These are phyloP conservation scores for Gossypium australe DNA, from an alignment of 345 rosid species.

Conservation along the genomic window DNA sequence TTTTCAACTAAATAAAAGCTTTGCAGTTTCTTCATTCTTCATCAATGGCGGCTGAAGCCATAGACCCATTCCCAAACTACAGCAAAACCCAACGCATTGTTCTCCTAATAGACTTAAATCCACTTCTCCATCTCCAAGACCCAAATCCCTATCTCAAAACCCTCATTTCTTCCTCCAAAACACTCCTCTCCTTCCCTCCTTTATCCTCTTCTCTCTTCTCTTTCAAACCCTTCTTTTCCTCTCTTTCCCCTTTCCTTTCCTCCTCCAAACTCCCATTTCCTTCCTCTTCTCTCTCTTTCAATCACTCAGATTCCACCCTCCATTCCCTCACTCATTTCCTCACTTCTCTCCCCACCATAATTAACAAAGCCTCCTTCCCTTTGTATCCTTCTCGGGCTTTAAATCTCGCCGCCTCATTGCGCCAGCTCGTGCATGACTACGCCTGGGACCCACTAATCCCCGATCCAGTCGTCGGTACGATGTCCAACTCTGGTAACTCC, in stretches of 20 bases:
- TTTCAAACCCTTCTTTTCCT: constrained; percentile 78
- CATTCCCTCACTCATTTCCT: constrained; percentile 39
- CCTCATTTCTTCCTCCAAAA: constrained; percentile 48
- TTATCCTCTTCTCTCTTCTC: constrained; percentile 64
- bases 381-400: constrained; percentile 32
- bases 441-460: constrained; percentile 59
- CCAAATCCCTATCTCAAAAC: constrained; percentile 34
- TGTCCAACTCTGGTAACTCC: constrained; percentile 16
- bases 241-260: constrained; percentile 81
- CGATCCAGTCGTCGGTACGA: constrained; percentile 35
- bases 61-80: constrained; percentile 37
- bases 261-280: constrained; percentile 65
- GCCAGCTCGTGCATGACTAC: constrained; percentile 77
- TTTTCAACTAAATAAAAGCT: too few species aligned
- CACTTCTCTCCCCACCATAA: constrained; percentile 13
- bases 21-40: background rate
- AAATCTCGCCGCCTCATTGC: constrained; percentile 53
- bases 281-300: constrained; percentile 60
- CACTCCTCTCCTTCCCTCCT: constrained; percentile 53
- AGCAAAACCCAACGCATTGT: constrained; percentile 66
- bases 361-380: background rate
- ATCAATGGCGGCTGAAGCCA: constrained; percentile 28
- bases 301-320: constrained; percentile 48
- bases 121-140: constrained; percentile 36
- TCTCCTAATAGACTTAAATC: constrained; percentile 70